Conservation (phyloP, 225 moss, liverwort and hornwort genomes). For the Sphagnum contortum region DNA sequence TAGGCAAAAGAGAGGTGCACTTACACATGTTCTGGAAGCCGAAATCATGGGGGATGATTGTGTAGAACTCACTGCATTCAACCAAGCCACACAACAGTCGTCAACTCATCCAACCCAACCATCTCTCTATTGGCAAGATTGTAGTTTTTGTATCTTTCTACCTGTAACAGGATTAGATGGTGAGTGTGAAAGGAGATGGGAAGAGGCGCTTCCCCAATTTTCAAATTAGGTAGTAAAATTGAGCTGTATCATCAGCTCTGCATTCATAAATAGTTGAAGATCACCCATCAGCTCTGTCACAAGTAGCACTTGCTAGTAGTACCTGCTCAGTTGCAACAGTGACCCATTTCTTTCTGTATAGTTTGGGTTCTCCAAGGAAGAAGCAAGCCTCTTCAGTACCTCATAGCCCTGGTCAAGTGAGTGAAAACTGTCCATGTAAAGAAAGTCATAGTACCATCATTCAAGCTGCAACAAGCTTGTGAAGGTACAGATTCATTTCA, state of each 20-base stretch:
- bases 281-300: too few relatives aligned
- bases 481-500: too few relatives aligned
- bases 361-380: slow-evolving; percentile 41
- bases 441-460: not conserved
- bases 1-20: slow-evolving; percentile 1
- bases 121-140: too few relatives aligned
- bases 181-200: too few relatives aligned
- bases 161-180: too few relatives aligned
- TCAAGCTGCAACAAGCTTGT: too few relatives aligned
- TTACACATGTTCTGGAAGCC: slow-evolving; percentile 78
- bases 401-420: slow-evolving; percentile 68
- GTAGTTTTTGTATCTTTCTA: too few relatives aligned
- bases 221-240: too few relatives aligned
- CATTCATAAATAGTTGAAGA: too few relatives aligned
- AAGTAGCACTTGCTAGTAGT: not conserved
- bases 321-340: slow-evolving; percentile 65
- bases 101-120: too few relatives aligned
- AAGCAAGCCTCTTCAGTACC: slow-evolving; percentile 73
- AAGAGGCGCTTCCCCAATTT: too few relatives aligned
- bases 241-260: too few relatives aligned
- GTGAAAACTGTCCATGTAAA: not conserved
- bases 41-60: slow-evolving; percentile 87
- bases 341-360: slow-evolving; percentile 8
- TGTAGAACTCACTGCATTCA: slow-evolving; percentile 83
- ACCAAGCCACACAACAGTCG: not conserved